Conservation (phyloP, 208 protist species). For the Trypanosoma grayi region DNA sequence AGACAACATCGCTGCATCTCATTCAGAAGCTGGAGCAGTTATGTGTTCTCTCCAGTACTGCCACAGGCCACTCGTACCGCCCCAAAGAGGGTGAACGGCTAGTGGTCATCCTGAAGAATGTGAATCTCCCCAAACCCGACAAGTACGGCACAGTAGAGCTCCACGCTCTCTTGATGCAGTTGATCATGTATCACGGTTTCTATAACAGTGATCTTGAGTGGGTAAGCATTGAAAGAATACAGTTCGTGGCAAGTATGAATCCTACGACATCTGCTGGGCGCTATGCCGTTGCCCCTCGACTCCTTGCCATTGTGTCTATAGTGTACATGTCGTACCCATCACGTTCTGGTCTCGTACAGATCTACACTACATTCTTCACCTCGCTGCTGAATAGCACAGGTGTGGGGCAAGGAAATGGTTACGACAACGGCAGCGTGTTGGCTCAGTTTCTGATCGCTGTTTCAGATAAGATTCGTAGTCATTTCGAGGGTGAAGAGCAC, state of each 20-base stretch:
- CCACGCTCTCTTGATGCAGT: conserved; percentile 97
- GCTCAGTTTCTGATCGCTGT: conserved; percentile 92
- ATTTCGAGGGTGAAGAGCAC: conserved; percentile 93
- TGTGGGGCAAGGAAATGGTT: conserved; percentile 62
- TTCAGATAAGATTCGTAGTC: conserved; percentile 87
- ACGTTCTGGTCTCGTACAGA: conserved; percentile 77
- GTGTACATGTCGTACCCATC: conserved; percentile 91
- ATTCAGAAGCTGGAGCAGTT: conserved; percentile 95
- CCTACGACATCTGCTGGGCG: conserved; percentile 85
- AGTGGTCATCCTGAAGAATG: conserved; percentile 95
- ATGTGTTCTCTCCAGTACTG: conserved; percentile 86
- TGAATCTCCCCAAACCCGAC: conserved; percentile 97
- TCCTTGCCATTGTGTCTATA: conserved; percentile 94
- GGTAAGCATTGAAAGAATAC: conserved; percentile 92
- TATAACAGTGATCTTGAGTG: conserved; percentile 97
- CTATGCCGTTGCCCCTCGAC: conserved; percentile 91
- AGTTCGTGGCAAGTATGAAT: conserved; percentile 96
- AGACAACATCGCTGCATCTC: conserved; percentile 92
- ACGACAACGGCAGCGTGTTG: conserved; percentile 75
- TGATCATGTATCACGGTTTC: conserved; percentile 96
- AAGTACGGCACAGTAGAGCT: conserved; percentile 97
- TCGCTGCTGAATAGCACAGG: conserved; percentile 58
- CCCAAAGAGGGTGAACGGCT: conserved; percentile 94
- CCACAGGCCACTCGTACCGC: conserved; percentile 88
- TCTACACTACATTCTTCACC: conserved; percentile 92